A percentile compares a stretch with the other conserved stretches of the same genome.
These are phyloP conservation scores for Kalaharituber pfeilii DNA, from an alignment of 2,329 filamentous ascomycete species.

Conservation along the genomic window DNA sequence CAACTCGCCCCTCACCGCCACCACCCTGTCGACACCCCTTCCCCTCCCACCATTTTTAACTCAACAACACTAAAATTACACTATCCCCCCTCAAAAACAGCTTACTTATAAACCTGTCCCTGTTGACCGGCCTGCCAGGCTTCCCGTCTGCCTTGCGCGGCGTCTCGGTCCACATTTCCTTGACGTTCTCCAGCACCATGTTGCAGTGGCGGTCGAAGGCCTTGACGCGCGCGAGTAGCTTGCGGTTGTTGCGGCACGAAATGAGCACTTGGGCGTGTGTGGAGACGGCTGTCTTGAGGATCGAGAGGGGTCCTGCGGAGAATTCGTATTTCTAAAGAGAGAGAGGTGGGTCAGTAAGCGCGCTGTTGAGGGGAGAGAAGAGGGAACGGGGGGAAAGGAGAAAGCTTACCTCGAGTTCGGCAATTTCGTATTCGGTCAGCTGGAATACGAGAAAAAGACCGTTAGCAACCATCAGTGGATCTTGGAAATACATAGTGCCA, in stretches of 20 bases:
- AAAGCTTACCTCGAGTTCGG: constrained; percentile 35
- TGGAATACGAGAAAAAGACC: not conserved
- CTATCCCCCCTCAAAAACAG: constrained; percentile 84
- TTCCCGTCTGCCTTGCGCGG: constrained; percentile 67
- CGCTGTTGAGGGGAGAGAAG: constrained; percentile 8
- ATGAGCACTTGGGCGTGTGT: constrained; percentile 92
- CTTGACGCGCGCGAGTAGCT: constrained; percentile 91
- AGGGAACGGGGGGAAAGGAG: not conserved
- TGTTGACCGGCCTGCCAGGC: constrained; percentile 82
- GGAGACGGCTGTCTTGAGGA: constrained; percentile 90
- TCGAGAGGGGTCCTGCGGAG: constrained; percentile 65
- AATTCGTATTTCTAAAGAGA: constrained; percentile 55
- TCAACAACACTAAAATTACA: constrained; percentile 71
- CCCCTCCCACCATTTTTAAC: constrained; percentile 33
- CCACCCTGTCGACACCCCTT: not conserved
- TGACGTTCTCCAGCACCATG: constrained; percentile 94
- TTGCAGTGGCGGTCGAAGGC: constrained; percentile 98
- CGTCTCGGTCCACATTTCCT: constrained; percentile 99
- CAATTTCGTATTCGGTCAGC: constrained; percentile 72
- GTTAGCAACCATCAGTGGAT: too few species aligned
- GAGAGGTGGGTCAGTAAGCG: constrained; percentile 18
- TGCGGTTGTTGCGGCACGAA: constrained; percentile 94
- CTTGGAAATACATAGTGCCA: too few species aligned
- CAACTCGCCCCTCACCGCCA: not conserved
- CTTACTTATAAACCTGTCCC: constrained; percentile 96